Evolutionary conservation across 805 yeast species (phyloP), one percentile per base, ranked within the genome.

Genomic region (Monosporozyma servazzii): DNA sequence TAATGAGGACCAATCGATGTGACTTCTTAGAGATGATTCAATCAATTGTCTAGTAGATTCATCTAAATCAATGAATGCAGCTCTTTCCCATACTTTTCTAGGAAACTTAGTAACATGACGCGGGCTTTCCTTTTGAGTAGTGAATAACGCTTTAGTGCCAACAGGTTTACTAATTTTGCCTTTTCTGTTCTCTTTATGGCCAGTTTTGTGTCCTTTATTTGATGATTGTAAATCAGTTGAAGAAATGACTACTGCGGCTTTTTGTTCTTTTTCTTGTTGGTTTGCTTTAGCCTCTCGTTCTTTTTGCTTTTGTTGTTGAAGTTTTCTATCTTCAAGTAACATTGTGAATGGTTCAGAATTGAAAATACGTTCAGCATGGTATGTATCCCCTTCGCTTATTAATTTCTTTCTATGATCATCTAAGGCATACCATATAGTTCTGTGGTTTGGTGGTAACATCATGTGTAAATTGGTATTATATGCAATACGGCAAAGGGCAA

Each of bases 401-500:
- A 81, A 54, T 41, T 65, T 60, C 55, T 76, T 74, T 52, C 95
- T 73, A 53, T 75, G 78, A 6, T 71, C 74, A 51, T 87, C 96
- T 52, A 91, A 69, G 20, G 77, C 80, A 21, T 74, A 66, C 98
- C 98, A 91, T 27, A 87, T 72, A 47, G 78, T 78, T 56, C 88
- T 81, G 64, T 88, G 96, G 31, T 84, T 81, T 3, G 83, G 79
- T 0, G 98, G 98, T 13, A 91, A 73, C 60, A 88, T 84, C 90
- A 90, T 82, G 54, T 86, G 86, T 67, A 91, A 65, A 63, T 88
- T 89, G 59, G 89, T 89, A 58, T 82, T 83, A 54, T 81, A 86
- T 37, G 90, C 82, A 18, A 91, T 75, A 36, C 96, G 73, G 64
- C 81, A 90, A 54, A 91, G 67, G 0, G 91, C 93, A 57, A 84